Percentiles rank a stretch among this genome's conserved stretches.
Conservation (phyloP, 345 rosid genomes). For the Toxicodendron radicans region DNA sequence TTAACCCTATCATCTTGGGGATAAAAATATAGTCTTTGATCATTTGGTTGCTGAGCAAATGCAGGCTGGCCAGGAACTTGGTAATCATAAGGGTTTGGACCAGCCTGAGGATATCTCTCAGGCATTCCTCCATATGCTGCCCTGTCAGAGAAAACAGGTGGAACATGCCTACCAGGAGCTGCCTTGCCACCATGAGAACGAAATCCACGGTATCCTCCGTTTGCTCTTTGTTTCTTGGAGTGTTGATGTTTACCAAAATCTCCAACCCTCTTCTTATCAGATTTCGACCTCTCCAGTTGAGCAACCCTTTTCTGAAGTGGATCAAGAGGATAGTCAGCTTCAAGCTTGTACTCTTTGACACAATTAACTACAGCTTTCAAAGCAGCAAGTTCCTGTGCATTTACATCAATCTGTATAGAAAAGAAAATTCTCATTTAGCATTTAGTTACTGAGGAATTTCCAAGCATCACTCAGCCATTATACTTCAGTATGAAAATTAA, state of each 20-base stretch:
- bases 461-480: background rate
- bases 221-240: conserved; percentile 40
- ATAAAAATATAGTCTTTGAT: conserved; percentile 44
- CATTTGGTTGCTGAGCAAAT: conserved; percentile 38
- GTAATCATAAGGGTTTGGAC: conserved; percentile 33
- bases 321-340: conserved; percentile 52
- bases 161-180: conserved; percentile 32
- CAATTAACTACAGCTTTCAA: conserved; percentile 49
- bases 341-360: conserved; percentile 51
- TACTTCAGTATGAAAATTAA: conserved; percentile 15
- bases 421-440: background rate
- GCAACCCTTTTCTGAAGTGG: conserved; percentile 56
- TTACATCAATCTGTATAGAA: conserved; percentile 37
- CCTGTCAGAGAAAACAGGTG: conserved; percentile 28
- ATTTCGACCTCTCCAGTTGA: conserved; percentile 49
- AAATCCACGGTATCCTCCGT: conserved; percentile 36
- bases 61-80: conserved; percentile 39
- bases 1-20: conserved; percentile 33
- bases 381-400: conserved; percentile 55
- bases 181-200: conserved; percentile 26
- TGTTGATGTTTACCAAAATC: conserved; percentile 37
- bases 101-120: conserved; percentile 39
- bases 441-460: conserved; percentile 7
- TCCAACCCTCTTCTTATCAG: conserved; percentile 47
- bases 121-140: conserved; percentile 29